phyloP scores from a whole-genome alignment of 495 filamentous ascomycete genomes.

The Penicillium cataractarum region DNA sequence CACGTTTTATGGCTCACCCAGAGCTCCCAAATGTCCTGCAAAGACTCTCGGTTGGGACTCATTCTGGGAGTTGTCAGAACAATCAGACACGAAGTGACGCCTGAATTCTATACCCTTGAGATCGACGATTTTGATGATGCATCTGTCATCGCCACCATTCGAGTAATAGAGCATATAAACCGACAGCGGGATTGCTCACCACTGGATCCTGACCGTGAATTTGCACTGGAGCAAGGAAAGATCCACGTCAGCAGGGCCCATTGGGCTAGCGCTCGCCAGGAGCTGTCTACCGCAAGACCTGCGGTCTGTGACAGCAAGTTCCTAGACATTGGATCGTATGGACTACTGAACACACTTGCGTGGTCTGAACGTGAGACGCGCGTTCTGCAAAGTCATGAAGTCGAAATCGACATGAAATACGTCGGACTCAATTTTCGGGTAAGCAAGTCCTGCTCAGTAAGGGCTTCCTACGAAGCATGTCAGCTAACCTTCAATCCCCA shows the following conservation, averaged over 20 bases:
- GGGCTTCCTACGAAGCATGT: not conserved
- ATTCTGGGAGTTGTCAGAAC: not conserved
- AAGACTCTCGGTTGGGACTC: not conserved
- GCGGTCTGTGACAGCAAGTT: not conserved
- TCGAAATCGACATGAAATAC: constrained; percentile 44
- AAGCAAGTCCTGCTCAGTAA: constrained; percentile 1
- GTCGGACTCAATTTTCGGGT: constrained; percentile 49
- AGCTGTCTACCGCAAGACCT: not conserved
- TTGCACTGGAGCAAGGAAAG: not conserved
- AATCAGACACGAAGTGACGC: constrained; percentile 2
- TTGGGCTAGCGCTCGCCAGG: not conserved
- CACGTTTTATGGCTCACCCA: not conserved
- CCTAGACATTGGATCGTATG: constrained; percentile 27
- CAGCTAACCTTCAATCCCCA: constrained; percentile 19
- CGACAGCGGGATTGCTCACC: not conserved
- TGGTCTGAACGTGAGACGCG: constrained; percentile 21
- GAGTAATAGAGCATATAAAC: not conserved
- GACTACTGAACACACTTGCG: constrained; percentile 28
- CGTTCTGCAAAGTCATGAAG: constrained; percentile 22
- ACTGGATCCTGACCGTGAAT: not conserved
- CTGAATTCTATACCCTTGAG: constrained; percentile 2
- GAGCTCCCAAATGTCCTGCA: constrained; percentile 4
- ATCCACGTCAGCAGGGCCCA: not conserved
- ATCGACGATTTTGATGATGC: not conserved
- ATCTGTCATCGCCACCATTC: not conserved